Percentiles rank a stretch among this genome's conserved stretches.
Conservation (phyloP, 2,329 filamentous ascomycete genomes). For the Phaeosphaeriaceae sp. region DNA sequence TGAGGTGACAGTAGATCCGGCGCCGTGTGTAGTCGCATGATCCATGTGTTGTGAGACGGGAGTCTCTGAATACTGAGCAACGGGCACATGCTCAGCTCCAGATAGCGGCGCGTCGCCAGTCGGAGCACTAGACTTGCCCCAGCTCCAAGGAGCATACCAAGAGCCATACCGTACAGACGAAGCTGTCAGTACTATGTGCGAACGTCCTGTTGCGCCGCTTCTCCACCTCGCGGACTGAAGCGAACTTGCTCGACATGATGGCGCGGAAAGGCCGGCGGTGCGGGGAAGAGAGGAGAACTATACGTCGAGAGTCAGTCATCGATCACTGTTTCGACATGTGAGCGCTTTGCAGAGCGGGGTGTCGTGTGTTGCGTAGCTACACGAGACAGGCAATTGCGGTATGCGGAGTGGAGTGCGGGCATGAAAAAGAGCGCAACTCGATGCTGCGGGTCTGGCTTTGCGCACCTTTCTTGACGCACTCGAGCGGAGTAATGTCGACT, state of each 20-base stretch:
- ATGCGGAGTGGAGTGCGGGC: constrained; percentile 11
- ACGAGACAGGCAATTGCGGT: constrained; percentile 6
- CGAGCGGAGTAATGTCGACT: constrained; percentile 25
- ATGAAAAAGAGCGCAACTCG: neutral
- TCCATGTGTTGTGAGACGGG: constrained; percentile 12
- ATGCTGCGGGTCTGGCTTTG: neutral
- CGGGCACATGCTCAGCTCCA: constrained; percentile 19
- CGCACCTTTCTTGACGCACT: constrained; percentile 44
- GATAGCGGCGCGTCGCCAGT: constrained; percentile 20
- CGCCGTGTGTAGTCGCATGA: neutral
- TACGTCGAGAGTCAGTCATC: constrained; percentile 13
- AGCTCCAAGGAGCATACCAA: constrained; percentile 47
- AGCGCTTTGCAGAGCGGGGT: neutral
- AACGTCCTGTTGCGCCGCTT: constrained; percentile 22
- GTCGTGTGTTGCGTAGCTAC: neutral
- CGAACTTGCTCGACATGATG: constrained; percentile 31
- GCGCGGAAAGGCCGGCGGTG: constrained; percentile 22
- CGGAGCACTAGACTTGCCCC: constrained; percentile 37
- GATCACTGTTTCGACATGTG: neutral
- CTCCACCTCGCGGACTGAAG: constrained; percentile 37
- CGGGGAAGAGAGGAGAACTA: constrained; percentile 45
- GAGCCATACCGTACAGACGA: constrained; percentile 39
- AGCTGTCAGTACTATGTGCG: constrained; percentile 27
- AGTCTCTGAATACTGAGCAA: constrained; percentile 29
- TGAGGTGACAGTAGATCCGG: constrained; percentile 34